Percentiles rank a stretch among this genome's conserved stretches.
Evolutionary conservation across 805 yeast species (phyloP).

Genomic region (Saturnispora hagleri): DNA sequence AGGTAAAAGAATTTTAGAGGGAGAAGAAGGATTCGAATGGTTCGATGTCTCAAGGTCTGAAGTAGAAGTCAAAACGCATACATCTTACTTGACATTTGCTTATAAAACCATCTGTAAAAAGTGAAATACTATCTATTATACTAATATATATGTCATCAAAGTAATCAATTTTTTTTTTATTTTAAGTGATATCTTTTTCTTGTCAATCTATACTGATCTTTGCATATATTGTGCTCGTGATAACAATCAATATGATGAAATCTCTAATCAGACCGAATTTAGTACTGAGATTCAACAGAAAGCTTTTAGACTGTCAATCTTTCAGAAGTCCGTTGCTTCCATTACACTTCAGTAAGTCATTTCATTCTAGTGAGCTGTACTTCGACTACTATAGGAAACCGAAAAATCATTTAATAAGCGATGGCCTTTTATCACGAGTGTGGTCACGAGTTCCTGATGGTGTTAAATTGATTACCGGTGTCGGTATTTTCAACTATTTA

Average conservation of each 20-base stretch:
- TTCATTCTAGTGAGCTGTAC: not conserved
- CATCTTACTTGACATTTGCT: constrained; percentile 92
- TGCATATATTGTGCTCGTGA: not conserved
- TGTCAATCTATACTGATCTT: not conserved
- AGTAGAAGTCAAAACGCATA: constrained; percentile 82
- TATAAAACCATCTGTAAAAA: constrained; percentile 22
- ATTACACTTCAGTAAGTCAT: not conserved
- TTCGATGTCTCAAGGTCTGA: constrained; percentile 75
- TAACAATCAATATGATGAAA: not conserved
- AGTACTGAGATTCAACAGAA: not conserved
- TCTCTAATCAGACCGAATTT: not conserved
- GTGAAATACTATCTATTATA: not conserved
- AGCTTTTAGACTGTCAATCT: not conserved
- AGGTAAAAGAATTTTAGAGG: constrained; percentile 78
- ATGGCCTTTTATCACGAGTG: constrained; percentile 10
- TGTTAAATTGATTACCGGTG: constrained; percentile 19
- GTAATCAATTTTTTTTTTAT: not conserved
- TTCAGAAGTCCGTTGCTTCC: not conserved
- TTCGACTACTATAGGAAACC: constrained; percentile 18
- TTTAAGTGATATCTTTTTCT: not conserved
- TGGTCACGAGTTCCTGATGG: constrained; percentile 24
- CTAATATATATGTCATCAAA: not conserved
- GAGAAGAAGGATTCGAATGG: constrained; percentile 79
- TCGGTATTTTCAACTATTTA: constrained; percentile 21
- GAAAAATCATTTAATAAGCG: constrained; percentile 14